Evolutionary conservation across 2,329 filamentous ascomycete genomes (phyloP).

Genomic region (Gyromitra esculenta): DNA sequence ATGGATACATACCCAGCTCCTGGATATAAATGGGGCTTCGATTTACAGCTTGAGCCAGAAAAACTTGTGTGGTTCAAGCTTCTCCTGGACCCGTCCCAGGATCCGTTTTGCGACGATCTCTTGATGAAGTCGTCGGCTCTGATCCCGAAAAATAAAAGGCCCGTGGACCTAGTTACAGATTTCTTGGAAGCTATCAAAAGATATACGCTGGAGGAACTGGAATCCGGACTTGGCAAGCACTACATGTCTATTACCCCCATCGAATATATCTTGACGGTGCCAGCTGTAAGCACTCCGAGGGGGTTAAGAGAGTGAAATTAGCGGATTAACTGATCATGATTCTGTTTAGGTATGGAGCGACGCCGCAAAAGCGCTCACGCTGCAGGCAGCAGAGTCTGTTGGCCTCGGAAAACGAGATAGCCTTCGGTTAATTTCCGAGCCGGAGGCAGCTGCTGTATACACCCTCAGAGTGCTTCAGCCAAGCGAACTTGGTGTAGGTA

Average conservation of each 20-base stretch:
- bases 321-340: slow-evolving; percentile 69
- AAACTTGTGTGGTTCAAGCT: slow-evolving; percentile 84
- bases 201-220: slow-evolving; percentile 81
- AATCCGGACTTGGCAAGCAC: slow-evolving; percentile 72
- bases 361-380: slow-evolving; percentile 82
- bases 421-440: slow-evolving; percentile 56
- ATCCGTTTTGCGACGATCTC: slow-evolving; percentile 35
- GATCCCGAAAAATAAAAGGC: slow-evolving; percentile 60
- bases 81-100: slow-evolving; percentile 81
- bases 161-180: slow-evolving; percentile 51
- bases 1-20: background rate
- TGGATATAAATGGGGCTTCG: slow-evolving; percentile 44
- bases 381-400: slow-evolving; percentile 79
- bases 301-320: slow-evolving; percentile 69
- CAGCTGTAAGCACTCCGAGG: slow-evolving; percentile 27
- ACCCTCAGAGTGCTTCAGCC: slow-evolving; percentile 56
- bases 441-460: slow-evolving; percentile 57
- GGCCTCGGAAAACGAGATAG: slow-evolving; percentile 71
- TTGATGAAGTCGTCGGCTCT: slow-evolving; percentile 73
- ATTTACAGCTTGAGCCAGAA: slow-evolving; percentile 30
- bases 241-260: slow-evolving; percentile 32
- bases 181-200: slow-evolving; percentile 79
- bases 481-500: slow-evolving; percentile 58
- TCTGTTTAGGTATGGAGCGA: slow-evolving; percentile 80
- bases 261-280: slow-evolving; percentile 49